phyloP scores from a whole-genome alignment of 2,329 filamentous ascomycete genomes.

The Rhytidhysteron rufulum region DNA sequence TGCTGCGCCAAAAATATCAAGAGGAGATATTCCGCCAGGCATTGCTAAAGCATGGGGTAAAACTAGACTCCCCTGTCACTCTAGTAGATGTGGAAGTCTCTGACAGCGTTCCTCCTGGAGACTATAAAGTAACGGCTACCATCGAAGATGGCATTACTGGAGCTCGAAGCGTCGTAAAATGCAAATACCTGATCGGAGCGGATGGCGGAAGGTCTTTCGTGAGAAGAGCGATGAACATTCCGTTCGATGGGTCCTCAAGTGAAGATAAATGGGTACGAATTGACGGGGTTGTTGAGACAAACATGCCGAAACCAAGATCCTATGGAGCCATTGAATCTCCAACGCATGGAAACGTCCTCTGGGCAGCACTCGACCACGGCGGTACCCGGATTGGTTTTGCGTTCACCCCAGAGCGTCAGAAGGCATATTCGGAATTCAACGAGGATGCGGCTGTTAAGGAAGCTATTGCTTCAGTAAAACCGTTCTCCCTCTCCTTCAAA shows the following conservation, averaged over 20 bases:
- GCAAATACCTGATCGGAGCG: constrained; percentile 50
- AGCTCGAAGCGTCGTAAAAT: constrained; percentile 26
- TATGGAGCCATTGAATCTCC: constrained; percentile 50
- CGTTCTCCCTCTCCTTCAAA: constrained; percentile 37
- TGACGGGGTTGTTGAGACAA: constrained; percentile 48
- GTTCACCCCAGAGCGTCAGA: constrained; percentile 41
- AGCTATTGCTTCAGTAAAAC: constrained; percentile 37
- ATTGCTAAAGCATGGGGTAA: constrained; percentile 33
- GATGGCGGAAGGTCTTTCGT: constrained; percentile 52
- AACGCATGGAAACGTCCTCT: constrained; percentile 54
- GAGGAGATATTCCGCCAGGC: constrained; percentile 51
- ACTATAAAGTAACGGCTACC: constrained; percentile 24
- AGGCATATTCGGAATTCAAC: constrained; percentile 32
- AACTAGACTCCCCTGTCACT: constrained; percentile 34
- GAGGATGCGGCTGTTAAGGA: constrained; percentile 36
- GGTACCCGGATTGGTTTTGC: constrained; percentile 53
- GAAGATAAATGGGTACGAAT: constrained; percentile 54
- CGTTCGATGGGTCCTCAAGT: constrained; percentile 48
- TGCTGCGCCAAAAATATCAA: constrained; percentile 54
- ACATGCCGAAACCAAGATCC: constrained; percentile 46
- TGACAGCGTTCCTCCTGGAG: constrained; percentile 20
- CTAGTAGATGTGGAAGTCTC: constrained; percentile 39
- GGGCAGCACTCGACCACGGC: constrained; percentile 52
- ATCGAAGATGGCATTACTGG: constrained; percentile 26
- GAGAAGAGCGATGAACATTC: constrained; percentile 43